Conservation (phyloP, 73 alveolate species). For the Urostyla sp. region DNA sequence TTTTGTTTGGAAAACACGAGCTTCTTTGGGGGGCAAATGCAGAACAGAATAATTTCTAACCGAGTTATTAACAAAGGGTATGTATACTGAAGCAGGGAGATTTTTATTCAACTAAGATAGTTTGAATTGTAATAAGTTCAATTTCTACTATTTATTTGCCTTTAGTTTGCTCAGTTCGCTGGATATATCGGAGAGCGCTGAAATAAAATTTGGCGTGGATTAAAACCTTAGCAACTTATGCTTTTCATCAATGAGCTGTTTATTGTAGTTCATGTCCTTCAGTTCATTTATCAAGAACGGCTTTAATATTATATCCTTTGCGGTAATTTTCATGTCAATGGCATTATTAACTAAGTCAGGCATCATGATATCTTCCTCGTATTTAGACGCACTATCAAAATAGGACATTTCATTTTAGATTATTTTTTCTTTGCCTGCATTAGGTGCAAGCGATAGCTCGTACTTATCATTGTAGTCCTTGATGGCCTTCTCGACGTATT, state of each 20-base stretch:
- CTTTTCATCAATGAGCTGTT: neutral
- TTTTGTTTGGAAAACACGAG: conserved; percentile 81
- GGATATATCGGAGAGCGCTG: conserved; percentile 75
- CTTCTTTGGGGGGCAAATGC: conserved; percentile 79
- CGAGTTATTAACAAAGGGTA: conserved; percentile 75
- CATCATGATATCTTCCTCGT: neutral
- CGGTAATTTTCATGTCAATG: conserved; percentile 27
- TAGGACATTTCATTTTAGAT: neutral
- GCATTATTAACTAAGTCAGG: conserved; percentile 17
- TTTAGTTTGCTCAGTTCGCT: conserved; percentile 61
- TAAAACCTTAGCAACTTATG: neutral
- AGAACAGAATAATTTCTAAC: conserved; percentile 79
- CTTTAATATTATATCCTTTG: conserved; percentile 30
- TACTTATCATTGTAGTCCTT: neutral
- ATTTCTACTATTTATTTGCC: conserved; percentile 69
- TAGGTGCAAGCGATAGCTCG: neutral
- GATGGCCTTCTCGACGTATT: conserved; percentile 8
- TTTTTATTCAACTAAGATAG: conserved; percentile 51
- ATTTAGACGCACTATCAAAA: neutral
- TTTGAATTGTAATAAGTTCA: conserved; percentile 38
- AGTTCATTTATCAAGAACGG: conserved; percentile 28
- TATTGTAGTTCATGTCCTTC: neutral
- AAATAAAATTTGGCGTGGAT: conserved; percentile 74
- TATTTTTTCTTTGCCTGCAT: conserved; percentile 14
- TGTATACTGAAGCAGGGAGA: conserved; percentile 78